Base-by-base conservation (phyloP, 2,329 filamentous ascomycete species). In the Periconia sp. region DNA sequence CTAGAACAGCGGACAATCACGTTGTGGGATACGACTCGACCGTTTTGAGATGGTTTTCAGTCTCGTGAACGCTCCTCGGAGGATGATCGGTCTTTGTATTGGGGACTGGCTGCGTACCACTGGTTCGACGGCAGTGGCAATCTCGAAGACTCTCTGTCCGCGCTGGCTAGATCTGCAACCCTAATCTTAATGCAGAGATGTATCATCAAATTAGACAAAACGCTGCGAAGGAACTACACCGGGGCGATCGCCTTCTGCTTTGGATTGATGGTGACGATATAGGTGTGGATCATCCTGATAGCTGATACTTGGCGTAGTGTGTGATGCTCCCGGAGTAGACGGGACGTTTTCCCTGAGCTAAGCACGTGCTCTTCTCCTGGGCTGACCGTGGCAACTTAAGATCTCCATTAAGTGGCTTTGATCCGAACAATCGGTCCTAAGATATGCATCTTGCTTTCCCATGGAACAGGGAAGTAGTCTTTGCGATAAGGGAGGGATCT, bases 341-440 rank as follows among this genome's bases (percentile, higher is more conserved):
- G 65, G 65, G 65, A 66, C 59, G 65, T 51, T 52, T 51, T 62
- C 51, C 65, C 64, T 46, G 40, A 47, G 45, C 37, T 35, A 38
- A 50, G 57, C 51, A 51, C 54, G 42, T 56, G 48, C 45, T 46
- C 26, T 36, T 31, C 40, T 36, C 30, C 47, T 46, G 58, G 46
- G 55, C 51, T 59, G 51, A 55, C 39, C 33, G 31, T 11, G n/a
- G 45, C n/a, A n/a, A n/a, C n/a, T 43, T 54, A 46, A 43, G 47
- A 52, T 50, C 46, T 52, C 53, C 45, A 46, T 41, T 59, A 45
- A 56, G 45, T 48, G 50, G 48, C 50, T 54, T 57, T 25, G 37
- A 51, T 43, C 62, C 57, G 42, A 56, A 42, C 31, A 24, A 29
- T 56, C 44, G 57, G 58, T 42, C 53, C 36, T 36, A 19, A 43